These are phyloP conservation scores for Boletus pseudopeckii DNA, from an alignment of 768 basidiomycete species.

Conservation along the genomic window DNA sequence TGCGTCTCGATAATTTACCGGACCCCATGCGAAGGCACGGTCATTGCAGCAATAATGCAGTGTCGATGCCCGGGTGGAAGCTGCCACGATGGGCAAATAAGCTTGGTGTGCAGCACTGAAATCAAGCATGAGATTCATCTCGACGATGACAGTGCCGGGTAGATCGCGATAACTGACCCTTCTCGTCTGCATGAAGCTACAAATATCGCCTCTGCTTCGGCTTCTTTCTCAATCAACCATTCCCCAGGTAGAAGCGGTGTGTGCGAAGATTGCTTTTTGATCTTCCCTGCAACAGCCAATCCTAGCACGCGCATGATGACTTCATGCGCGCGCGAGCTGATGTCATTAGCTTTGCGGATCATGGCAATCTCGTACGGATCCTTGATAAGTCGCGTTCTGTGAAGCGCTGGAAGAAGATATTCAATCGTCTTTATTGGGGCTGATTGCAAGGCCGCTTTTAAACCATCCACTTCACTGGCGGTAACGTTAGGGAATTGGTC, in stretches of 20 bases:
- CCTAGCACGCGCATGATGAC: conserved; percentile 90
- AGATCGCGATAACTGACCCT: conserved; percentile 53
- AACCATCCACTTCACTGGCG: conserved; percentile 3
- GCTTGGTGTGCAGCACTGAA: conserved; percentile 79
- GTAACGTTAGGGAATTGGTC: conserved; percentile 20
- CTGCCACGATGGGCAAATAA: conserved; percentile 90
- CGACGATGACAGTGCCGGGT: not conserved
- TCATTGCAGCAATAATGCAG: conserved; percentile 96
- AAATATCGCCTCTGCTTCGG: conserved; percentile 92
- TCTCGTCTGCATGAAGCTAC: conserved; percentile 85
- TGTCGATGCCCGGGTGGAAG: conserved; percentile 81
- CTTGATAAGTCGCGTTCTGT: conserved; percentile 77
- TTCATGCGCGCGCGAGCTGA: conserved; percentile 89
- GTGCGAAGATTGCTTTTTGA: conserved; percentile 39
- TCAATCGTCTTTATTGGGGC: conserved; percentile 16
- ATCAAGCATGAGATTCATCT: not conserved
- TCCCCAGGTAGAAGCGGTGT: conserved; percentile 64
- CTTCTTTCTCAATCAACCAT: conserved; percentile 90
- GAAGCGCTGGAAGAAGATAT: conserved; percentile 76
- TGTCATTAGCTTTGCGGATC: conserved; percentile 78
- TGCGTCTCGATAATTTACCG: conserved; percentile 53
- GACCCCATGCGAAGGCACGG: conserved; percentile 82
- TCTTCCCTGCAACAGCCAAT: conserved; percentile 56
- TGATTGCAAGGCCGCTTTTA: conserved; percentile 4
- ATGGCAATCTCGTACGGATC: conserved; percentile 65